Percentiles rank a stretch among this genome's conserved stretches.
Evolutionary conservation across 169 alveolate genomes (phyloP).

Genomic region (Theileria parva): DNA sequence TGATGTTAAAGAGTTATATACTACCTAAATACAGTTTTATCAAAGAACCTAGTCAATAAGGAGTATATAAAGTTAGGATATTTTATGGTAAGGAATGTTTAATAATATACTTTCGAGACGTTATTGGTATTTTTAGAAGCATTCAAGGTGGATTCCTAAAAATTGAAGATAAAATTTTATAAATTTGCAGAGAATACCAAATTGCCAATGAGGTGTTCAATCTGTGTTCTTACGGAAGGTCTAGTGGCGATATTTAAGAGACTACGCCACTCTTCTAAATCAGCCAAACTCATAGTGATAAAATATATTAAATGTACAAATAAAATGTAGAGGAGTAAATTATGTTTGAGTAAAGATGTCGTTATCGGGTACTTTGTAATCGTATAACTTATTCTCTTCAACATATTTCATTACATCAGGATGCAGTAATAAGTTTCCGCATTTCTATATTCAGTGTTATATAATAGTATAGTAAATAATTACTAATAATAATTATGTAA

Average conservation of each 20-base stretch:
- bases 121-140: neutral
- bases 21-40: neutral
- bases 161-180: neutral
- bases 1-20: conserved; percentile 1
- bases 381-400: conserved; percentile 23
- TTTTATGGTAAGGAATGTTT: neutral
- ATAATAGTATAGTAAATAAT: neutral
- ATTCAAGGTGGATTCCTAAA: conserved; percentile 12
- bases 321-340: neutral
- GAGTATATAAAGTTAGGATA: neutral
- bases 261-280: conserved; percentile 36
- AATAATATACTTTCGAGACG: neutral
- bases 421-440: conserved; percentile 50
- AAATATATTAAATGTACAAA: neutral
- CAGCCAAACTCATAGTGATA: conserved; percentile 9
- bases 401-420: conserved; percentile 57
- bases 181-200: conserved; percentile 8
- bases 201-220: conserved; percentile 1
- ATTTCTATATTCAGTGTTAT: conserved; percentile 12
- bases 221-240: conserved; percentile 34
- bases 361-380: conserved; percentile 1
- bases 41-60: neutral
- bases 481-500: too few relatives aligned
- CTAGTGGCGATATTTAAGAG: conserved; percentile 21
- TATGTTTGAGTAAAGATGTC: neutral